Conservation (phyloP, 306 rosid species). For the Argentina anserina region DNA sequence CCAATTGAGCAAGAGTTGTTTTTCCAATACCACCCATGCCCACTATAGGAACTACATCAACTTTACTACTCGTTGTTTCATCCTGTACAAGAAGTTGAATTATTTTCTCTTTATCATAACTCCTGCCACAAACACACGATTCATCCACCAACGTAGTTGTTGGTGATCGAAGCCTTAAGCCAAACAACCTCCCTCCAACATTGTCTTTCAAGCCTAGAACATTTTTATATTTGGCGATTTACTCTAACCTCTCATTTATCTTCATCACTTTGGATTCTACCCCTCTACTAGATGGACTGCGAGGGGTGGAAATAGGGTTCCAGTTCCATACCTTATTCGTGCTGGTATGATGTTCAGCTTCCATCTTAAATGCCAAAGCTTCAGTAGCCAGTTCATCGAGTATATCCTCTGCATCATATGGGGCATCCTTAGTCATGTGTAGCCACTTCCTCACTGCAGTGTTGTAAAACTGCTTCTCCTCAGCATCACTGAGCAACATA, state of each 20-base stretch:
- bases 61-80: not conserved
- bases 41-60: slow-evolving; percentile 21
- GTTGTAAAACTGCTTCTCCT: slow-evolving; percentile 33
- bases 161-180: slow-evolving; percentile 12
- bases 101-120: slow-evolving; percentile 32
- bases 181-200: slow-evolving; percentile 21
- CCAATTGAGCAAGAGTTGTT: slow-evolving; percentile 38
- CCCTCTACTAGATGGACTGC: slow-evolving; percentile 34
- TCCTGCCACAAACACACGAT: slow-evolving; percentile 33
- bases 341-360: slow-evolving; percentile 19
- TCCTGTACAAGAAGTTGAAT: slow-evolving; percentile 20
- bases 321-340: slow-evolving; percentile 36
- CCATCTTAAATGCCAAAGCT: slow-evolving; percentile 16
- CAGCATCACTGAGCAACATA: slow-evolving; percentile 27
- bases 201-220: slow-evolving; percentile 38
- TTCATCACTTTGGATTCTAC: slow-evolving; percentile 29
- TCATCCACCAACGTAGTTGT: slow-evolving; percentile 54
- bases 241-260: slow-evolving; percentile 34
- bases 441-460: slow-evolving; percentile 33
- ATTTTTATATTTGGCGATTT: slow-evolving; percentile 37
- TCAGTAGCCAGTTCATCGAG: slow-evolving; percentile 30
- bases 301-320: slow-evolving; percentile 27
- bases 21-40: slow-evolving; percentile 44
- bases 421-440: slow-evolving; percentile 26
- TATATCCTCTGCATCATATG: slow-evolving; percentile 32